Conservation (phyloP, 2,329 filamentous ascomycete genomes). For the Trichophyton benhamiae region DNA sequence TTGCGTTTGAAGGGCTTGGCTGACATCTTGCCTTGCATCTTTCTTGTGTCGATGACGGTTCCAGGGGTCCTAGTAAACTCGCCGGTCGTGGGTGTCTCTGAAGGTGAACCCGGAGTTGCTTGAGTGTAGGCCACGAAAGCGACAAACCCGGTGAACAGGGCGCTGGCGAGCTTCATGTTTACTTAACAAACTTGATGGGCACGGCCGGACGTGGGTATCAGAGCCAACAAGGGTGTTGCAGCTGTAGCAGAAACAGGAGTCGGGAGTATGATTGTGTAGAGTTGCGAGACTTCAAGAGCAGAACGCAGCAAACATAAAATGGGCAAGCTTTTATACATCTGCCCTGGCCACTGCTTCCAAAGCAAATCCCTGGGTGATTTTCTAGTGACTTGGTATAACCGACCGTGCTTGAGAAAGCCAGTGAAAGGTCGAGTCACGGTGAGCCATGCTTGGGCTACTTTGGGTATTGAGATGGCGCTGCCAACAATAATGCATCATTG, state of each 20-base stretch:
- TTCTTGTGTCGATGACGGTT: slow-evolving; percentile 8
- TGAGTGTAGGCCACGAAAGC: slow-evolving; percentile 5
- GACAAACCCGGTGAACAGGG: slow-evolving; percentile 2
- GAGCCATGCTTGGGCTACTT: neutral
- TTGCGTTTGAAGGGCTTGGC: neutral
- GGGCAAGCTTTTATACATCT: neutral
- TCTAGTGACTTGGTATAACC: neutral
- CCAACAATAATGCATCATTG: neutral
- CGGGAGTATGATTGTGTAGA: neutral
- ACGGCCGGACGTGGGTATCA: neutral
- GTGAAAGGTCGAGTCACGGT: neutral
- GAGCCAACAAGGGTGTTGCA: neutral
- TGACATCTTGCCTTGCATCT: neutral
- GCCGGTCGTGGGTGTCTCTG: slow-evolving; percentile 1
- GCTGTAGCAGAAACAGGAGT: neutral
- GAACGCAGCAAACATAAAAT: neutral
- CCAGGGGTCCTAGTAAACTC: slow-evolving; percentile 10
- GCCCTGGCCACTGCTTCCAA: neutral
- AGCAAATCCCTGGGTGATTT: no score
- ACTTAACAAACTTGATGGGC: neutral
- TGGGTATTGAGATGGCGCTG: neutral
- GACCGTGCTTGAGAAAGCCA: neutral
- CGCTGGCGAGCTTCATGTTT: slow-evolving; percentile 6
- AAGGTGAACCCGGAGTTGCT: neutral
- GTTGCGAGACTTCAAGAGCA: neutral